These are phyloP conservation scores for Dioszegia crocea DNA, from an alignment of 768 basidiomycete species.

Conservation along the genomic window DNA sequence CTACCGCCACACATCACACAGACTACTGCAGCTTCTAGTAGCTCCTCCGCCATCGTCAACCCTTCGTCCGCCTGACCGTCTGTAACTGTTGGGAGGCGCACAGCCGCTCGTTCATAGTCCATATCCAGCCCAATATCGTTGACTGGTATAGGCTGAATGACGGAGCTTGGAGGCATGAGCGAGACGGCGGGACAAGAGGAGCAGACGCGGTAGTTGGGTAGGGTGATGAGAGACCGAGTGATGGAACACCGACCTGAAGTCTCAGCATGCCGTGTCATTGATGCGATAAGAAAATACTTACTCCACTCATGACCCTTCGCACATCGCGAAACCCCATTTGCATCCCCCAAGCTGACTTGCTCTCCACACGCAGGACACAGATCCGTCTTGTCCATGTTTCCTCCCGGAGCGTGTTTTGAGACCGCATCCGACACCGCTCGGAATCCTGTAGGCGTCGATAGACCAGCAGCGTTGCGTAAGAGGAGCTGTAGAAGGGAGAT, in stretches of 20 bases:
- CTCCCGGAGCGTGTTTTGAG: background rate
- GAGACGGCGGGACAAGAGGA: slow-evolving; percentile 33
- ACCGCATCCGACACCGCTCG: background rate
- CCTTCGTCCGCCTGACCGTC: slow-evolving; percentile 5
- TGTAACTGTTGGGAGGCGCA: background rate
- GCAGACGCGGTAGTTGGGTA: slow-evolving; percentile 35
- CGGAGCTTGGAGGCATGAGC: slow-evolving; percentile 17
- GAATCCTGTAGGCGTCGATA: background rate
- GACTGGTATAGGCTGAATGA: slow-evolving; percentile 15
- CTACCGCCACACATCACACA: slow-evolving; percentile 41
- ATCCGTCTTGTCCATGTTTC: background rate
- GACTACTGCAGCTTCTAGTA: slow-evolving; percentile 25
- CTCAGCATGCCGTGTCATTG: background rate
- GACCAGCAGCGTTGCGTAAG: background rate
- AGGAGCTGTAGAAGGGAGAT: background rate
- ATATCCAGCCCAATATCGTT: slow-evolving; percentile 12
- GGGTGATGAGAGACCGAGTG: slow-evolving; percentile 30
- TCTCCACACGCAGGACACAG: slow-evolving; percentile 15
- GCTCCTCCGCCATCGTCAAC: slow-evolving; percentile 13
- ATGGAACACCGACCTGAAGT: slow-evolving; percentile 32
- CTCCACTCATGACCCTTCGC: slow-evolving; percentile 35
- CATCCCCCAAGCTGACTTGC: background rate
- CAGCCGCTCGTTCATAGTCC: slow-evolving; percentile 14
- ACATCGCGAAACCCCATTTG: slow-evolving; percentile 14
- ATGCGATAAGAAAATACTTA: slow-evolving; percentile 15